phyloP scores from a whole-genome alignment of 2,329 filamentous ascomycete genomes.

The Claviceps sp. region DNA sequence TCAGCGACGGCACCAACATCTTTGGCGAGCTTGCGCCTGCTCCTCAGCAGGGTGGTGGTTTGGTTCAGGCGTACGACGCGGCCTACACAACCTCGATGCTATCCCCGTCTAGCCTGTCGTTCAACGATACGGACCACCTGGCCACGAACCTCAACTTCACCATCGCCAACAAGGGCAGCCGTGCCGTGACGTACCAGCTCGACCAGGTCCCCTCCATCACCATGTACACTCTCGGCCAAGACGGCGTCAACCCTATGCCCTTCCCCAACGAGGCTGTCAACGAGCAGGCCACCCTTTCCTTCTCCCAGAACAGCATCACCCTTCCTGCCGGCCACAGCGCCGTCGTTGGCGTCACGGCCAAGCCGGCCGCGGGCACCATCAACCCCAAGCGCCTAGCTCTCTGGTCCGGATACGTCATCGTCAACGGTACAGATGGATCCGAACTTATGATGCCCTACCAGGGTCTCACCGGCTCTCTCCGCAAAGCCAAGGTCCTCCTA shows the following conservation, averaged over 20 bases:
- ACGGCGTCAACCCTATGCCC: slow-evolving; percentile 20
- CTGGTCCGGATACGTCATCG: slow-evolving; percentile 28
- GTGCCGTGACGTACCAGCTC: slow-evolving; percentile 36
- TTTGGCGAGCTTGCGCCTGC: slow-evolving; percentile 35
- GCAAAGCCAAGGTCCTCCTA: slow-evolving; percentile 11
- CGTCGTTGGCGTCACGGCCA: slow-evolving; percentile 31
- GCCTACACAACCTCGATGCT: slow-evolving; percentile 39
- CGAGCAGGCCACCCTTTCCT: slow-evolving; percentile 27
- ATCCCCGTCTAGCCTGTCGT: slow-evolving; percentile 40
- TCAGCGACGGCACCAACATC: slow-evolving; percentile 27
- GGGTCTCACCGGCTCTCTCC: slow-evolving; percentile 22
- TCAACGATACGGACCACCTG: slow-evolving; percentile 50
- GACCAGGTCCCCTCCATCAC: slow-evolving; percentile 35
- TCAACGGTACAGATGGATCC: slow-evolving; percentile 24
- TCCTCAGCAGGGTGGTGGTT: slow-evolving; percentile 45
- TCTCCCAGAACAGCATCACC: slow-evolving; percentile 29
- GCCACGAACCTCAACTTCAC: slow-evolving; percentile 33
- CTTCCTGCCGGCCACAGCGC: slow-evolving; percentile 27
- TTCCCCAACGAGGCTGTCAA: slow-evolving; percentile 32
- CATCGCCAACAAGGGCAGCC: slow-evolving; percentile 38
- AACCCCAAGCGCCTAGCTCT: slow-evolving; percentile 24
- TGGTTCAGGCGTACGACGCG: slow-evolving; percentile 46
- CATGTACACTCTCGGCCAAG: slow-evolving; percentile 32
- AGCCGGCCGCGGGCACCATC: slow-evolving; percentile 22
- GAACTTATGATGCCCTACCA: slow-evolving; percentile 26